A percentile compares a stretch with the other conserved stretches of the same genome.
Evolutionary conservation across 176 grass and related monocot genomes (phyloP).

Genomic region (Musa schizocarpa): DNA sequence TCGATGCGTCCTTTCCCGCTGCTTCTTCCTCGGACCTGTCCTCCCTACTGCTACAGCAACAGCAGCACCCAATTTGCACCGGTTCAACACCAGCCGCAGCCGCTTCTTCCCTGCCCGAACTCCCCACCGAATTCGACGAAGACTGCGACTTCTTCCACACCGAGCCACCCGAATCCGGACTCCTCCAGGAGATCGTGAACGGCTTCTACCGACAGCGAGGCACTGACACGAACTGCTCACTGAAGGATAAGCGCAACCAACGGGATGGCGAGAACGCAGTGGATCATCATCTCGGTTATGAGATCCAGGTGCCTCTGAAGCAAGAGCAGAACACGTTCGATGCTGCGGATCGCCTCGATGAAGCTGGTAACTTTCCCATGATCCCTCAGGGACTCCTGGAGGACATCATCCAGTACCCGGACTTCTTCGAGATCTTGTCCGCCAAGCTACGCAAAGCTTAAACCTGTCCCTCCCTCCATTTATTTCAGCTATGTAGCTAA

Average conservation of each 20-base stretch:
- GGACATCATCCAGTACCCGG: conserved; percentile 66
- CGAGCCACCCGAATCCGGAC: conserved; percentile 53
- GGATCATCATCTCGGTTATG: background rate
- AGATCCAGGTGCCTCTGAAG: conserved; percentile 16
- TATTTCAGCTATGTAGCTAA: background rate
- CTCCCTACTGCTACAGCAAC: background rate
- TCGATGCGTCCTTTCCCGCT: background rate
- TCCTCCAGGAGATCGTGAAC: conserved; percentile 75
- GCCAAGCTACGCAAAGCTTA: conserved; percentile 20
- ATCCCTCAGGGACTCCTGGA: conserved; percentile 45
- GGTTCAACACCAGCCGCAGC: background rate
- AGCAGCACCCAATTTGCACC: background rate
- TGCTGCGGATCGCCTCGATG: background rate
- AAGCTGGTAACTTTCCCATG: conserved; percentile 24
- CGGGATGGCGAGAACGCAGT: background rate
- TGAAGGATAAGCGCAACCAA: too few species aligned
- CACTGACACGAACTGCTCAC: background rate
- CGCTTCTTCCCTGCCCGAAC: background rate
- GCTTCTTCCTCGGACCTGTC: background rate
- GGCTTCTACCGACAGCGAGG: conserved; percentile 45
- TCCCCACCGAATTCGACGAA: conserved; percentile 1
- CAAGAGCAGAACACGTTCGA: background rate
- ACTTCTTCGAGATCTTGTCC: conserved; percentile 40
- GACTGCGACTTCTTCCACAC: conserved; percentile 37
- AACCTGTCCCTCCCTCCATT: background rate